Base-by-base conservation (phyloP, 768 basidiomycete species). In the Pholiota microspora region DNA sequence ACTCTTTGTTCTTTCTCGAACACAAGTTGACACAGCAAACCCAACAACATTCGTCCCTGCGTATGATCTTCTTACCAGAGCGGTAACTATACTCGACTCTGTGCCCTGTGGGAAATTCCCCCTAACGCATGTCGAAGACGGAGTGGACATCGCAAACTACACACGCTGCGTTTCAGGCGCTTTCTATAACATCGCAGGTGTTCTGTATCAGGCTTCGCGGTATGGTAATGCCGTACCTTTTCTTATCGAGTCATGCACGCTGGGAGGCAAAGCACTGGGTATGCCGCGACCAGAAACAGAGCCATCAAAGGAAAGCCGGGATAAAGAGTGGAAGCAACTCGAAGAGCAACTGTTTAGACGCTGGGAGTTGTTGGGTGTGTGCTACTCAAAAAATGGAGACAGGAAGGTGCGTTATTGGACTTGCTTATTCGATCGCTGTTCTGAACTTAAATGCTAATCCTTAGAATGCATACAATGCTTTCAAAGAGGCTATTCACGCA, bases 351-450 rank as follows among this genome's bases (percentile, higher is more conserved):
- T 94, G 24, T 81, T 79, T 58, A 77, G 85, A 18, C 73, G 93
- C 44, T 95, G 86, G 81, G 92, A 97, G 70, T 67, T 96, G 27
- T 72, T 95, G 23, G 93, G 81, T 0, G 82, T 88, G 3, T 93
- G 91, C 65, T 85, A 83, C 63, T 77, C 80, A 25, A 94, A 90
- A 67, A 84, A 84, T 24, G 88, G 86, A 0, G 88, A 96, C 59
- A 78, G 87, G 18, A 81, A 80, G 79, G 94, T 91, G 42, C 27
- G 76, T 67, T 48, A 49, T 40, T n/a, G n/a, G n/a, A n/a, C n/a
- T 44, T 46, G 42, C 10, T 51, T 46, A 45, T 24, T 49, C 31
- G 46, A 12, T 29, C 25, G 28, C 34, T 50, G 50, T n/a, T 18
- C 4, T 45, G 12, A 12, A 12, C 4, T 31, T 16, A 27, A 25